phyloP scores from a whole-genome alignment of 805 yeast genomes.

The Lachancea sp. region DNA sequence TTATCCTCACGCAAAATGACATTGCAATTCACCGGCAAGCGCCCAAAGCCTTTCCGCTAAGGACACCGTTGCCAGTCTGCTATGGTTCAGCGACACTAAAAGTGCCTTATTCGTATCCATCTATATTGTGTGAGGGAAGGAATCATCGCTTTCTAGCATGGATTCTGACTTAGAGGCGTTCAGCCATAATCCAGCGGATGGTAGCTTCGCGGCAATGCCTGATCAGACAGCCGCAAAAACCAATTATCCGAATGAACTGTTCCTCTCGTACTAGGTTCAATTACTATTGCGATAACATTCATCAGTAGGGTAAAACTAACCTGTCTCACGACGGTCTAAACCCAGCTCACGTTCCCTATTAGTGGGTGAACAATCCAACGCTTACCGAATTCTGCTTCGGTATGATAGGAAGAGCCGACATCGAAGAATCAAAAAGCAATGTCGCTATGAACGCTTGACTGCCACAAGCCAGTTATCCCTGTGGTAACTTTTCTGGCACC shows the following conservation, averaged over 20 bases:
- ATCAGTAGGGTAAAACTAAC: conserved; percentile 42
- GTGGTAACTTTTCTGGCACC: conserved; percentile 41
- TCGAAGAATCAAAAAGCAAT: conserved; percentile 44
- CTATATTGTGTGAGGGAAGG: conserved; percentile 38
- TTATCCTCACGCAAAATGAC: conserved; percentile 41
- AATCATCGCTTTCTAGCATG: conserved; percentile 45
- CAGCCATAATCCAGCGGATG: conserved; percentile 46
- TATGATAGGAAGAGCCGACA: conserved; percentile 46
- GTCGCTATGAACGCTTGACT: conserved; percentile 45
- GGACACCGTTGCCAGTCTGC: conserved; percentile 35
- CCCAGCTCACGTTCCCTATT: conserved; percentile 41
- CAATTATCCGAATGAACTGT: conserved; percentile 43
- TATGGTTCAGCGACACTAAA: conserved; percentile 38
- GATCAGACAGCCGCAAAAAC: conserved; percentile 42
- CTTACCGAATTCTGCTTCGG: conserved; percentile 44
- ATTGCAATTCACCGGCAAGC: conserved; percentile 40
- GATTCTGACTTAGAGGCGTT: conserved; percentile 48
- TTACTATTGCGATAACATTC: conserved; percentile 36
- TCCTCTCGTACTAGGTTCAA: conserved; percentile 43
- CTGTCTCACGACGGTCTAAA: conserved; percentile 43
- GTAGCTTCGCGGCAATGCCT: conserved; percentile 45
- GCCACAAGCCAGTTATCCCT: conserved; percentile 42
- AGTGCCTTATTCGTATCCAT: conserved; percentile 39
- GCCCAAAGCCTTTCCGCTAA: conserved; percentile 37
- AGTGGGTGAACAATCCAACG: conserved; percentile 44